Evolutionary conservation across 805 yeast genomes (phyloP).

Genomic region (Candida ipomoeae): DNA sequence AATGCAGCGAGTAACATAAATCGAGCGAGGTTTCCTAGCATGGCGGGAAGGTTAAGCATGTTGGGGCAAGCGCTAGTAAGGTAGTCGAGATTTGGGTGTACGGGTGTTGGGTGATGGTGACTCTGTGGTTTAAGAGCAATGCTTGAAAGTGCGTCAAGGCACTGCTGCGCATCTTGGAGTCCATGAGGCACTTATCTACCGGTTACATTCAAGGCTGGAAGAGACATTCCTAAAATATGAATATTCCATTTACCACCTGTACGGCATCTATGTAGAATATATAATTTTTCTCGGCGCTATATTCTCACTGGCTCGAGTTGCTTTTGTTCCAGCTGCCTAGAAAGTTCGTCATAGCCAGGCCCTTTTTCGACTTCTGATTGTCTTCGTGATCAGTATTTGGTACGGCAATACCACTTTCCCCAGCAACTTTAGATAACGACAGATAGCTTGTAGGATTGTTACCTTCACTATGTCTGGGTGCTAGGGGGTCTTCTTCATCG

Average conservation of each 20-base stretch:
- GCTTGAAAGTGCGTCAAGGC: background rate
- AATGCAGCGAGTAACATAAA: conserved; percentile 5
- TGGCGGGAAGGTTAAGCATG: background rate
- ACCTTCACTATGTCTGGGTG: conserved; percentile 5
- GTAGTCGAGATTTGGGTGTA: background rate
- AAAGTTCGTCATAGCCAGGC: conserved; percentile 30
- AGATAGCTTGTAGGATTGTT: conserved; percentile 34
- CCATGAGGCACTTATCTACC: too few relatives aligned
- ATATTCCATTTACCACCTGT: background rate
- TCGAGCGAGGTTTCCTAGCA: conserved; percentile 4
- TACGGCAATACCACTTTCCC: conserved; percentile 33
- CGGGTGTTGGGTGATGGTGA: background rate
- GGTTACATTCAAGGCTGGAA: too few relatives aligned
- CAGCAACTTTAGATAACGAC: conserved; percentile 50
- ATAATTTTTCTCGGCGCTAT: background rate
- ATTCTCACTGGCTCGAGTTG: conserved; percentile 1
- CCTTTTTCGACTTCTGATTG: conserved; percentile 17
- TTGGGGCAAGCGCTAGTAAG: background rate
- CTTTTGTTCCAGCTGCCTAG: conserved; percentile 19
- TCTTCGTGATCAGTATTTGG: conserved; percentile 21
- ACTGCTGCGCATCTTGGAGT: background rate
- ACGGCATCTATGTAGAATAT: conserved; percentile 1
- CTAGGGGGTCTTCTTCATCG: conserved; percentile 17
- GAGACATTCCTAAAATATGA: too few relatives aligned
- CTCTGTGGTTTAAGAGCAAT: background rate